phyloP scores from a whole-genome alignment of 176 grass and related monocot genomes.

The Triticum turgidum region DNA sequence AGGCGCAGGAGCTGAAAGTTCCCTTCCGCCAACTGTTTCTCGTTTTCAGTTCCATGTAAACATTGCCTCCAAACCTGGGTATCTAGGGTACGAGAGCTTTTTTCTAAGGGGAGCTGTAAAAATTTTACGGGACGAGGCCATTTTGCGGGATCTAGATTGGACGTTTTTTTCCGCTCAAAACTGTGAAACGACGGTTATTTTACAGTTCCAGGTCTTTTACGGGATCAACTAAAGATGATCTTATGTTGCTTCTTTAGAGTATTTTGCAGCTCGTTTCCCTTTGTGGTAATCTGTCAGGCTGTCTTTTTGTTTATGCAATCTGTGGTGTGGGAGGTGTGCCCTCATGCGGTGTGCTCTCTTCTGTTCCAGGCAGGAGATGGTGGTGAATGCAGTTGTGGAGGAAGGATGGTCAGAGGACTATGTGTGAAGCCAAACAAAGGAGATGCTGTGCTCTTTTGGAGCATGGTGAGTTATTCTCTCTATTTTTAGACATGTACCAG shows the following conservation, averaged over 20 bases:
- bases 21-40: too few species aligned
- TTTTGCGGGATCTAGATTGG: too few species aligned
- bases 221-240: too few species aligned
- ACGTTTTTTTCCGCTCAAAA: too few species aligned
- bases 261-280: not conserved
- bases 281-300: not conserved
- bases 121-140: too few species aligned
- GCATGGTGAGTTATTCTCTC: constrained; percentile 52
- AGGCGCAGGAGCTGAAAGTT: too few species aligned
- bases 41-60: too few species aligned
- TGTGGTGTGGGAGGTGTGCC: not conserved
- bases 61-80: too few species aligned
- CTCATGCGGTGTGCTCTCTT: not conserved
- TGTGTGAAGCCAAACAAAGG: constrained; percentile 96
- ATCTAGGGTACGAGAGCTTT: too few species aligned
- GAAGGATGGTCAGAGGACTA: constrained; percentile 57
- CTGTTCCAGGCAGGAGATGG: constrained; percentile 61
- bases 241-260: not conserved
- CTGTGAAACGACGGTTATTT: too few species aligned
- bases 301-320: not conserved
- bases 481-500: not conserved
- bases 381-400: constrained; percentile 79
- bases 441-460: constrained; percentile 95
- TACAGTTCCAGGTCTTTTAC: too few species aligned
- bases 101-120: too few species aligned